Conservation (phyloP, 345 rosid species). For the Lepidium didymum region DNA sequence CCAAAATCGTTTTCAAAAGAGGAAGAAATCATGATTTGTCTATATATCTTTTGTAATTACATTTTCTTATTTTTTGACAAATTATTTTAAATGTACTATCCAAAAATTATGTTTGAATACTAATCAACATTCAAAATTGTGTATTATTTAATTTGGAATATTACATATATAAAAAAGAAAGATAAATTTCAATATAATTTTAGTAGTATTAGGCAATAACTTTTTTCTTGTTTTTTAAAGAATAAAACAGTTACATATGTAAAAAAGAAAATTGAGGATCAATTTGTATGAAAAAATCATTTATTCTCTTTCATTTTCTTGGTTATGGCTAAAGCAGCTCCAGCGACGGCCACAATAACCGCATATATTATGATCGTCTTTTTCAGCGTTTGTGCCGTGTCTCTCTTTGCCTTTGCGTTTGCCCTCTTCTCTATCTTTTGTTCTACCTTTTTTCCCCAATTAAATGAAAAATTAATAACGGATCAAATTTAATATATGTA, state of each 20-base stretch:
- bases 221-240: not conserved
- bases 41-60: too few relatives aligned
- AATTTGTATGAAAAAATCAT: constrained; percentile 7
- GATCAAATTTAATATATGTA: not conserved
- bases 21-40: too few relatives aligned
- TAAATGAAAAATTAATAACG: not conserved
- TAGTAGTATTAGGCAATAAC: not conserved
- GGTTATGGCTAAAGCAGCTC: constrained; percentile 39
- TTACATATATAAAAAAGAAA: not conserved
- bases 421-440: not conserved
- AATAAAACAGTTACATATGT: not conserved
- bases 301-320: constrained; percentile 45
- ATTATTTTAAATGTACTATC: not conserved
- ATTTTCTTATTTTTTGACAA: not conserved
- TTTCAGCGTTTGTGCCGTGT: constrained; percentile 34
- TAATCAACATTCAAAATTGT: not conserved
- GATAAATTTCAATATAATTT: not conserved
- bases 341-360: constrained; percentile 38
- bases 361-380: constrained; percentile 40
- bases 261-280: not conserved
- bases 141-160: not conserved
- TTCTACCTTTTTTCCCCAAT: constrained; percentile 13
- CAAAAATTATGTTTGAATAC: not conserved
- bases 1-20: too few relatives aligned
- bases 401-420: constrained; percentile 25